These are phyloP conservation scores for Penicillium paxilli DNA, from an alignment of 495 filamentous ascomycete genomes.

Conservation along the genomic window DNA sequence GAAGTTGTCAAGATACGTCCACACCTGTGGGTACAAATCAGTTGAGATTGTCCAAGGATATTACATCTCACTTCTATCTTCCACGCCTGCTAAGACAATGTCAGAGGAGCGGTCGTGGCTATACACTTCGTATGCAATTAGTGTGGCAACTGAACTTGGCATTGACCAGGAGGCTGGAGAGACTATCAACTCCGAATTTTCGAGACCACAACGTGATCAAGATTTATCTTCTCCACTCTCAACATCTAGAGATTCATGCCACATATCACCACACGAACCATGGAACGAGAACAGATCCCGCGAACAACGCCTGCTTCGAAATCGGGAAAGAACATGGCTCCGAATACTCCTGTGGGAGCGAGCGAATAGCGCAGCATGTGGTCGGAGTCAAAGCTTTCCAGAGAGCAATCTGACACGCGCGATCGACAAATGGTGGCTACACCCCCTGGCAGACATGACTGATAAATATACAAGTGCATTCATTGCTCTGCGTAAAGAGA, in stretches of 20 bases:
- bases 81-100: slow-evolving; percentile 23
- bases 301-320: slow-evolving; percentile 17
- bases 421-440: slow-evolving; percentile 27
- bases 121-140: slow-evolving; percentile 30
- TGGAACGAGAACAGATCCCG: too few species aligned
- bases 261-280: too few species aligned
- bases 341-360: slow-evolving; percentile 29
- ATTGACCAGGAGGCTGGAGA: slow-evolving; percentile 17
- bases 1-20: slow-evolving; percentile 56
- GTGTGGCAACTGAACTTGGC: slow-evolving; percentile 24
- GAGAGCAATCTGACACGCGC: slow-evolving; percentile 21
- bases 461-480: slow-evolving; percentile 30
- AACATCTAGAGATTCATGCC: neutral
- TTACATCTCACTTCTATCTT: slow-evolving; percentile 28
- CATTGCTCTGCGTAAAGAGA: slow-evolving; percentile 15
- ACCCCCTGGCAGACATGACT: slow-evolving; percentile 23
- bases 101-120: slow-evolving; percentile 28
- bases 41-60: slow-evolving; percentile 58
- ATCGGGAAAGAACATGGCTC: slow-evolving; percentile 28
- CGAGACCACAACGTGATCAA: neutral
- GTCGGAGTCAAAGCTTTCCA: slow-evolving; percentile 22
- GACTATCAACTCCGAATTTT: neutral
- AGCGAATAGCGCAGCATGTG: slow-evolving; percentile 29
- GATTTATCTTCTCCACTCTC: neutral
- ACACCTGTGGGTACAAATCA: slow-evolving; percentile 57